Evolutionary conservation across 176 grass and related monocot genomes (phyloP).

Genomic region (Hordeum marinum): DNA sequence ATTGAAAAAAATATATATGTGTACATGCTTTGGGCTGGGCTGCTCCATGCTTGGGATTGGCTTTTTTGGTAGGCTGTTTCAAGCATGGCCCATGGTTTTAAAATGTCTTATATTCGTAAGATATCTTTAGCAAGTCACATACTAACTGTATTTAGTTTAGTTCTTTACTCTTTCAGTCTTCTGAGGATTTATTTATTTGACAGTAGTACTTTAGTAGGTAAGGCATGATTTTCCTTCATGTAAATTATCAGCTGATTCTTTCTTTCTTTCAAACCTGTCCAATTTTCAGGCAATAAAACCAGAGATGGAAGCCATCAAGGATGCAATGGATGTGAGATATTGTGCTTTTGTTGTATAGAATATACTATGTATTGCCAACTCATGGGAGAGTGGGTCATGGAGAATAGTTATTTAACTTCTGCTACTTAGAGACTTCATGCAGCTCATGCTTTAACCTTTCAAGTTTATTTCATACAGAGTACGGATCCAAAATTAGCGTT

Average conservation of each 20-base stretch:
- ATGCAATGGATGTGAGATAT: conserved; percentile 56
- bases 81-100: neutral
- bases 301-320: conserved; percentile 71
- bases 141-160: neutral
- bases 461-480: conserved; percentile 38
- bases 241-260: conserved; percentile 5
- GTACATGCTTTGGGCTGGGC: neutral
- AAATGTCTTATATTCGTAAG: neutral
- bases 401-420: conserved; percentile 10
- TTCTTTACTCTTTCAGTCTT: neutral
- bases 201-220: neutral
- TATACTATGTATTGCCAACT: conserved; percentile 25
- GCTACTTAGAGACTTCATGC: neutral
- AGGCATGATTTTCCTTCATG: neutral
- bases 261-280: conserved; percentile 19
- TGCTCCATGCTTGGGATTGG: neutral
- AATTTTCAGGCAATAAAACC: conserved; percentile 59
- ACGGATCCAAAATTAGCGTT: conserved; percentile 38
- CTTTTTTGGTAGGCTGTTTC: neutral
- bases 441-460: conserved; percentile 26
- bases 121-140: neutral
- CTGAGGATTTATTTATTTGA: neutral
- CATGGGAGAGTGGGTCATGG: neutral
- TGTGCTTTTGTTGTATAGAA: conserved; percentile 16
- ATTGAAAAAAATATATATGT: neutral